Conservation (phyloP, 2,329 filamentous ascomycete species). For the Arthrobotrys sphaeroides region DNA sequence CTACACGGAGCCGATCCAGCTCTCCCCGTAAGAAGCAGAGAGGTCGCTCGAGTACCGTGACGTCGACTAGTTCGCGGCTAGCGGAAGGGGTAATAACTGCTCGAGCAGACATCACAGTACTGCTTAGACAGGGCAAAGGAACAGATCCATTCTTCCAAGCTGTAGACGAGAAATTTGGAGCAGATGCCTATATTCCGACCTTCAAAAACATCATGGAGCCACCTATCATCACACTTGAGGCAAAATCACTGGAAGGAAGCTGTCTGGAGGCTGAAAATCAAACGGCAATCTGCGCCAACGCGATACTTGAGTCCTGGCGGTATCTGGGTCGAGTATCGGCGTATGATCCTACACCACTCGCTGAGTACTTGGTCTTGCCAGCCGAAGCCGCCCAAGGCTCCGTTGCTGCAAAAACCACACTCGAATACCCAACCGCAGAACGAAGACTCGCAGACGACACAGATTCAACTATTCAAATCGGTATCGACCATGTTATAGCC, state of each 20-base stretch:
- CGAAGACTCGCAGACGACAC: neutral
- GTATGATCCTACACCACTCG: neutral
- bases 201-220: neutral
- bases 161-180: neutral
- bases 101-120: neutral
- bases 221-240: neutral
- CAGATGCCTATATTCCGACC: neutral
- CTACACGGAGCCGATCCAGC: neutral
- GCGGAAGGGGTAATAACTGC: neutral
- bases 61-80: neutral
- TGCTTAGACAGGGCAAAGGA: neutral
- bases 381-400: neutral
- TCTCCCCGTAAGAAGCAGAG: neutral
- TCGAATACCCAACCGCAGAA: neutral
- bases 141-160: neutral
- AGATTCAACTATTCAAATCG: neutral
- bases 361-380: neutral
- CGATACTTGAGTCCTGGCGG: neutral
- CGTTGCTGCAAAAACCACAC: too few species aligned
- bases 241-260: neutral
- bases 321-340: neutral
- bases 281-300: neutral
- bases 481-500: slow-evolving; percentile 11
- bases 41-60: neutral
- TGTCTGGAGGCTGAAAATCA: slow-evolving; percentile 1